Conservation (phyloP, 1,284 basidiomycete genomes). For the Fomitopsis palustris region DNA sequence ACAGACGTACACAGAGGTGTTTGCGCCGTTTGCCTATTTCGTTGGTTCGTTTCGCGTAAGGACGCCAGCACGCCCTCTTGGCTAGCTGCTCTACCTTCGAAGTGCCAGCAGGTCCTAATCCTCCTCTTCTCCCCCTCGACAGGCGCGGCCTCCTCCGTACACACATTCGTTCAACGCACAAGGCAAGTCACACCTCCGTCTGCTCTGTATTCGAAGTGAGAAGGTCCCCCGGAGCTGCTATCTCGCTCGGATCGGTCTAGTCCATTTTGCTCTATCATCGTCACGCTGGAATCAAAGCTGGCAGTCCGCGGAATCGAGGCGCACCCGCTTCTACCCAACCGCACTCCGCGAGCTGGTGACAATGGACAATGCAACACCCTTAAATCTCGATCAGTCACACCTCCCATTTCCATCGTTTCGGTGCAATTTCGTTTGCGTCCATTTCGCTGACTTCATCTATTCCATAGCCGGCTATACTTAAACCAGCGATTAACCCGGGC, state of each 20-base stretch:
- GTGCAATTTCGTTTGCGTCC: not conserved
- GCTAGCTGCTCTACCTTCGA: constrained; percentile 14
- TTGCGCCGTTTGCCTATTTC: constrained; percentile 21
- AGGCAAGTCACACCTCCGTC: constrained; percentile 34
- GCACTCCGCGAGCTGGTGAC: not conserved
- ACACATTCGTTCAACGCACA: constrained; percentile 51
- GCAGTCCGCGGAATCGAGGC: not conserved
- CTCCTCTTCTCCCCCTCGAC: constrained; percentile 19
- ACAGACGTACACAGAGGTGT: constrained; percentile 25
- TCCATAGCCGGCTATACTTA: constrained; percentile 12
- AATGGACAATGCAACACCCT: constrained; percentile 8
- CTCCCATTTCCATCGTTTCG: not conserved
- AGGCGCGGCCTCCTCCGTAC: constrained; percentile 72
- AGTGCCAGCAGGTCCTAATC: constrained; percentile 18
- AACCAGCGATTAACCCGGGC: constrained; percentile 2
- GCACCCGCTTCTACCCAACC: not conserved
- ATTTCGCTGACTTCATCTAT: constrained; percentile 4
- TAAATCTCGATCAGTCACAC: not conserved
- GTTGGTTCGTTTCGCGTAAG: constrained; percentile 22
- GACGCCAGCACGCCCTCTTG: constrained; percentile 19
- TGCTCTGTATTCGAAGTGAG: not conserved
- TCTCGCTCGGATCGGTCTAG: constrained; percentile 1
- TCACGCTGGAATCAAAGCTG: not conserved
- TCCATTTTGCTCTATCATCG: not conserved
- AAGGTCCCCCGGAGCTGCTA: not conserved